Base-by-base conservation (phyloP, 140 eudicot species). In the Bidens hawaiensis region DNA sequence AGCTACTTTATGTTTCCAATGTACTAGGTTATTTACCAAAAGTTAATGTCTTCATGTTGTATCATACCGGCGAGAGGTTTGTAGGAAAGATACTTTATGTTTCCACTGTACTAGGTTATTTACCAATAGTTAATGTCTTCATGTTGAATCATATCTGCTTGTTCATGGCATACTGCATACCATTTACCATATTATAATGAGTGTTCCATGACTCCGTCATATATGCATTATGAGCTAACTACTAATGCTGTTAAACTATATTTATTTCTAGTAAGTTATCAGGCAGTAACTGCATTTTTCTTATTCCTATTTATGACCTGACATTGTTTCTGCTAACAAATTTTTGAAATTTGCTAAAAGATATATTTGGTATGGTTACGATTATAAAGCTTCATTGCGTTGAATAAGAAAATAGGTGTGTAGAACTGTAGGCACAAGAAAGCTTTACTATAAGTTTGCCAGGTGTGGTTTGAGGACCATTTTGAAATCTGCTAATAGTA, bases 1-100 rank as follows among this genome's bases (percentile, higher is more conserved):
- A 34, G 41, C 42, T 59, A 15, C 30, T 17, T 58, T 25, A 16
- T 40, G 22, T 52, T 61, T 38, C 48, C 43, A 40, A 24, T 22
- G 31, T 19, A 53, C 51, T 57, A 46, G 67, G 27, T 41, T 43
- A n/a, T 8, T 16, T 46, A 19, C 24, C 47, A 48, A 33, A 68
- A 68, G 19, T 22, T 33, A 40, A 40, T 30, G 34, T 27, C 47
- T 58, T 25, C 26, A 36, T 47, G 36, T 62, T n/a, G 13, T 53
- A 38, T 66, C 40, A n/a, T n/a, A n/a, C n/a, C n/a, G n/a, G n/a
- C n/a, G n/a, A n/a, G n/a, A n/a, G n/a, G n/a, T n/a, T n/a, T n/a
- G n/a, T n/a, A n/a, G n/a, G n/a, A n/a, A n/a, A n/a, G n/a, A n/a
- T n/a, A n/a, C n/a, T n/a, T n/a, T n/a, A n/a, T n/a, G 24, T 15